Evolutionary conservation across 1,139 yeast genomes (phyloP), one percentile per base, ranked within the genome.

Genomic region (Nakaseomyces glabratus): DNA sequence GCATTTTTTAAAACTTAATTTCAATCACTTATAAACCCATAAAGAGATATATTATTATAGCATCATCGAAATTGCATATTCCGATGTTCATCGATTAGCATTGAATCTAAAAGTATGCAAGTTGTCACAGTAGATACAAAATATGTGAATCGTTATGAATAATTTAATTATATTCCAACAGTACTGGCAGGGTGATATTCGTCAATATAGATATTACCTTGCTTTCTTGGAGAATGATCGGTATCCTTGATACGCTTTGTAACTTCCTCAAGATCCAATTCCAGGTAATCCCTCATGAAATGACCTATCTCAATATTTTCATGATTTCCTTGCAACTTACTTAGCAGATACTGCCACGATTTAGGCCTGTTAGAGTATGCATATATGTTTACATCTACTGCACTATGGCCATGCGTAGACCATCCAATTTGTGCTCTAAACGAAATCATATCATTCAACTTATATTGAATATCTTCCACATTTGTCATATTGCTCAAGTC

Each of bases 351-450:
- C 4, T 52, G 39, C 48, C 59, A 58, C 24, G 73, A 63, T 2
- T 55, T 45, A 18, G 64, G 64, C 31, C 68, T 69, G 47, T 76
- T 77, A 13, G 85, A 68, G 49, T 74, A 70, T 0, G 76, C 90
- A 54, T 82, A 85, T 34, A 84, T 76, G 50, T 82, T 82, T 21
- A 85, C 94, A 57, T 85, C 95, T 10, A 84, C 94, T 0, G 93
- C 93, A 14, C 90, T 75, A 55, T 85, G 95, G 17, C 93, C 94
- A 47, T 79, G 86, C 0, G 95, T 82, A 6, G 90, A 67, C 93
- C 93, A 85, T 5, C 93, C 93, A 21, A 82, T 72, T 52, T 76
- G 77, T 0, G 94, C 82, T 41, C 93, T 69, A 9, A 59, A 48
- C 1, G 86, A 74, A 6, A 82, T 71, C 70, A 82, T 68, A 38